These are phyloP conservation scores for Suillus bovinus DNA, from an alignment of 768 basidiomycete species.

Conservation along the genomic window DNA sequence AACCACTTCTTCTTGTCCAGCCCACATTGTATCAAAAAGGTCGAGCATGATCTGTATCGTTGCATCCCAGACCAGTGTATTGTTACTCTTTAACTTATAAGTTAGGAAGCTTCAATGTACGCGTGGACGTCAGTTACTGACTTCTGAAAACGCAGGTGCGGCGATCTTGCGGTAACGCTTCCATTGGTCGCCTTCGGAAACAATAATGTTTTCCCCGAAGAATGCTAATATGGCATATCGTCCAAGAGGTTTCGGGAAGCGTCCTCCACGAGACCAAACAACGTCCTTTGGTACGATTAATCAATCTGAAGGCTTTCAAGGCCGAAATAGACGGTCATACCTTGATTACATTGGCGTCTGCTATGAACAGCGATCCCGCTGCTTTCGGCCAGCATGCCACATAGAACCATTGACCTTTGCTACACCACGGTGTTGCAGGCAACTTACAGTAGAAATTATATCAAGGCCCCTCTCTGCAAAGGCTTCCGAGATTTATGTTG, in stretches of 20 bases:
- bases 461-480: slow-evolving; percentile 37
- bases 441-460: slow-evolving; percentile 35
- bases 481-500: slow-evolving; percentile 17
- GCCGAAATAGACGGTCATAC: no score
- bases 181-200: no score
- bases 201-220: slow-evolving; percentile 64
- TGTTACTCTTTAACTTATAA: slow-evolving; percentile 17
- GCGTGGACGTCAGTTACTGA: background rate
- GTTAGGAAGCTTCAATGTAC: background rate
- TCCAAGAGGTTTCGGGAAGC: slow-evolving; percentile 57
- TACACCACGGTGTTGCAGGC: slow-evolving; percentile 13
- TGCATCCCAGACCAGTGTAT: slow-evolving; percentile 48
- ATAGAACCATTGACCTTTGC: slow-evolving; percentile 5
- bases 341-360: no score
- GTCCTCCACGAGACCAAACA: slow-evolving; percentile 18
- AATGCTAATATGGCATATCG: slow-evolving; percentile 47
- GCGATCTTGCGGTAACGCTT: slow-evolving; percentile 62
- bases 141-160: slow-evolving; percentile 60
- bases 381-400: slow-evolving; percentile 15
- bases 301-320: no score
- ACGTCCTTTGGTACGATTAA: slow-evolving; percentile 20
- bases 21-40: no score
- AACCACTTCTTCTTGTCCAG: no score
- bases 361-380: no score
- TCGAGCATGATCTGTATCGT: slow-evolving; percentile 41